Evolutionary conservation across 1,139 yeast genomes (phyloP).

Genomic region (Hansenula lynferdii): DNA sequence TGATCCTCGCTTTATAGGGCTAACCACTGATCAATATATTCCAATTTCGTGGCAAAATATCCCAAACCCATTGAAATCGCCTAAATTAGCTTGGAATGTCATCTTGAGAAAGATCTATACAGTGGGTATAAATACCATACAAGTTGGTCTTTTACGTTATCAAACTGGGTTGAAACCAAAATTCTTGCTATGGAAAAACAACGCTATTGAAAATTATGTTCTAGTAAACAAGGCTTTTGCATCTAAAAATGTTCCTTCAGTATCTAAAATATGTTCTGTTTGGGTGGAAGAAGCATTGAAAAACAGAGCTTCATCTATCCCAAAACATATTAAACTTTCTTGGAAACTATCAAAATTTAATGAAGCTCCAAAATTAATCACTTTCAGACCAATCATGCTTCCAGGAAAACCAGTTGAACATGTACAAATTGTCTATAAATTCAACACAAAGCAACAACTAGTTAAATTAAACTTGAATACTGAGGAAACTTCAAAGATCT

Average conservation of each 20-base stretch:
- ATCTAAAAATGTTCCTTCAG: constrained; percentile 34
- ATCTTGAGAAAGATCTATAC: constrained; percentile 46
- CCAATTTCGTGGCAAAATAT: constrained; percentile 43
- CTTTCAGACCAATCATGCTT: constrained; percentile 64
- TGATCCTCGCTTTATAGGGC: constrained; percentile 38
- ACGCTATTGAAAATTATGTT: constrained; percentile 62
- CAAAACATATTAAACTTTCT: constrained; percentile 51
- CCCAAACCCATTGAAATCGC: constrained; percentile 39
- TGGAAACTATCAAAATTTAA: constrained; percentile 78
- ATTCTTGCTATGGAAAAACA: constrained; percentile 68
- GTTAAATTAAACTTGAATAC: constrained; percentile 42
- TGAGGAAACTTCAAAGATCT: constrained; percentile 41
- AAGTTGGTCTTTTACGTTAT: constrained; percentile 58
- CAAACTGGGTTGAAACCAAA: constrained; percentile 62
- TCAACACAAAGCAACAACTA: constrained; percentile 69
- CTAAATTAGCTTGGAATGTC: constrained; percentile 34
- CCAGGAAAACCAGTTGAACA: constrained; percentile 55
- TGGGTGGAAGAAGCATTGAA: constrained; percentile 60
- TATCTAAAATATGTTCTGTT: constrained; percentile 46
- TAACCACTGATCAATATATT: constrained; percentile 41
- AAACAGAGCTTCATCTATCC: constrained; percentile 49
- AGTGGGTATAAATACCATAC: constrained; percentile 58
- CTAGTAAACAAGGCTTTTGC: constrained; percentile 69
- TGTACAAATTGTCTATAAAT: constrained; percentile 73
- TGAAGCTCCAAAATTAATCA: constrained; percentile 64